Percentiles rank a stretch among this genome's conserved stretches.
These are phyloP conservation scores for Hyparrhenia diplandra DNA, from an alignment of 176 grass and related monocot genomes.

Conservation along the genomic window DNA sequence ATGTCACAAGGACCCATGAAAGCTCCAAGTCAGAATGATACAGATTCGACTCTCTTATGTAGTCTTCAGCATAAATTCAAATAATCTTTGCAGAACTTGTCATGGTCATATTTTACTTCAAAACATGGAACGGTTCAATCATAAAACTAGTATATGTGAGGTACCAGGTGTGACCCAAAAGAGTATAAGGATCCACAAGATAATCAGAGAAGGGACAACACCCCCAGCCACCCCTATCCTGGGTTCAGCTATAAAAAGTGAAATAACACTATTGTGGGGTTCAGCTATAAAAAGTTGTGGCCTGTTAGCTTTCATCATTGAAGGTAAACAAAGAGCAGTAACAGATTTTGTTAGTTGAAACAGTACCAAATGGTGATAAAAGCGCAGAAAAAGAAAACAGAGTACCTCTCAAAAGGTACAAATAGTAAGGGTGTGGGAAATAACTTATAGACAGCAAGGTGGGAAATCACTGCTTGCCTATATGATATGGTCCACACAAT, in stretches of 20 bases:
- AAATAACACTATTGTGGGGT: no score
- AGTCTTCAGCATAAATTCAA: neutral
- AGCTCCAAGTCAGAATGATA: conserved; percentile 11
- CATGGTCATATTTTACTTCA: neutral
- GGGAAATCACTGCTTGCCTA: neutral
- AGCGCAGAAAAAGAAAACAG: neutral
- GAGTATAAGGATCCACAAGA: neutral
- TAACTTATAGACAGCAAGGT: no score
- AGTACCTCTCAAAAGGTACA: no score
- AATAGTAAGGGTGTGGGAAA: neutral
- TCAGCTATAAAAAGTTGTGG: no score
- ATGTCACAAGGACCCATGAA: neutral
- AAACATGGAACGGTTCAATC: no score
- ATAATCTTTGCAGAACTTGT: conserved; percentile 15
- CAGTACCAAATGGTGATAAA: neutral
- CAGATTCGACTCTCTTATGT: neutral
- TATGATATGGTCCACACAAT: neutral
- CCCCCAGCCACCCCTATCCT: no score
- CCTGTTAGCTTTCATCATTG: neutral
- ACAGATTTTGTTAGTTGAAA: neutral
- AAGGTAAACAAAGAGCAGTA: neutral
- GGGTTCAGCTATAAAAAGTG: no score
- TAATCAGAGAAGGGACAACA: conserved; percentile 13
- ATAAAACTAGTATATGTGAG: neutral
- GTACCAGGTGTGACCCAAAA: neutral